Evolutionary conservation across 306 rosid species (phyloP), one percentile per base, ranked within the genome.

Genomic region (Vigna mungo): DNA sequence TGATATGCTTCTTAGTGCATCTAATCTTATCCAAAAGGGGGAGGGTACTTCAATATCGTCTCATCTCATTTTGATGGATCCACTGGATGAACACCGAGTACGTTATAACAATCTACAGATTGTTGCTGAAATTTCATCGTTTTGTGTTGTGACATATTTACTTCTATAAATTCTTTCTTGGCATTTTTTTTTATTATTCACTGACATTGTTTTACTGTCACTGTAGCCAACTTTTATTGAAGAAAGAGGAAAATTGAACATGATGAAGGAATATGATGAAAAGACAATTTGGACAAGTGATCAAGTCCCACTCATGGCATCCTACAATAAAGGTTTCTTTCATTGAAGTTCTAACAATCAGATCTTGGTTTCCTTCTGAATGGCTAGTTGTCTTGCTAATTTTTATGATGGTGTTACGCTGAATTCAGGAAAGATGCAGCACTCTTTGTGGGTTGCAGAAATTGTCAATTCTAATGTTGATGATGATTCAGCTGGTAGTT

Each of bases 221-320:
- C 52, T 80, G 73, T 74, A 94, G 98, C 80, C 81, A 77, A 84
- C 87, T 80, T 90, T 84, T 83, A 83, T 90, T 67, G 95, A 94
- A 88, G 98, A 94, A 78, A 88, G 97, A 83, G 97, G 97, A 73
- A 92, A 94, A 64, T 80, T 81, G 74, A 90, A 83, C 87, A 68
- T 90, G 62, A 92, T 92, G 98, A 94, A 92, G 89, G 96, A 90
- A 83, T 90, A 87, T 72, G 97, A 94, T 47, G 98, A 94, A 87
- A 86, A 89, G 87, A 94, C 98, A 85, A 94, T 94, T 67, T 94
- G 98, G 98, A 89, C 98, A 59, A 92, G 96, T 85, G 96, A 89
- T 66, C 94, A 64, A 76, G 87, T 90, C 73, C 98, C 98, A 49
- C 90, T 94, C 32, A 92, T 94, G 97, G 98, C 93, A 80, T 92